Evolutionary conservation across 805 yeast genomes (phyloP), one percentile per base, ranked within the genome.

Genomic region (Saccharomycopsis oosterbeekiorum): DNA sequence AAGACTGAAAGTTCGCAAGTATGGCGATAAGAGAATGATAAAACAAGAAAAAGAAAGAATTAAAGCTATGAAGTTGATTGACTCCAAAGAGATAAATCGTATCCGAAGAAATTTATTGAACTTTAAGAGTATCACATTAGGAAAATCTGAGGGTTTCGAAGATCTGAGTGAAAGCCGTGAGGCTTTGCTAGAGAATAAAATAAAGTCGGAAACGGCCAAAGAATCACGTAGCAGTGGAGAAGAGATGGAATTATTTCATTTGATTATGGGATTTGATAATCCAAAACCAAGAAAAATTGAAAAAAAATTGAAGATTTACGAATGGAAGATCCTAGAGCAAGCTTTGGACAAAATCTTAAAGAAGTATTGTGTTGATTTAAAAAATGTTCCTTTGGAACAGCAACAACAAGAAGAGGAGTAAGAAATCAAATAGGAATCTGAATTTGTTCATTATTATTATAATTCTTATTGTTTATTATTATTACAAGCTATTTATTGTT

Each of bases 41-140:
- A 61, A 61, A 21, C 56, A 34, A 29, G 57, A 58, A 21, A 58
- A 39, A 17, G 59, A 58, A 50, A 41, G 55, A 36, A 37, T 60
- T 53, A 62, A 62, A 50, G 62, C 62, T 14, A 62, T 62, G 15
- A 63, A 61, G 54, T 54, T 63, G 26, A 12, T 58, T 17, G 72
- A 79, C 14, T 79, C 81, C 41, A 86, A 83, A 67, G 88, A 84
- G 68, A 83, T 84, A 67, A 84, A 84, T 70, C 72, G 88, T 37
- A 81, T 84, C 41, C 73, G 88, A 58, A 73, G 88, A 55, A 84
- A 84, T 67, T 74, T 84, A 60, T 85, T 84, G 66, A 80, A 80
- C 14, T 77, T 82, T 66, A 79, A 80, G 62, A 86, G 87, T 3
- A 70, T 71, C 55, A 84, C 87, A 0, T 77, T 84, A 14, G 77